phyloP scores from a whole-genome alignment of 2,329 filamentous ascomycete genomes.

The Clarireedia paspali region DNA sequence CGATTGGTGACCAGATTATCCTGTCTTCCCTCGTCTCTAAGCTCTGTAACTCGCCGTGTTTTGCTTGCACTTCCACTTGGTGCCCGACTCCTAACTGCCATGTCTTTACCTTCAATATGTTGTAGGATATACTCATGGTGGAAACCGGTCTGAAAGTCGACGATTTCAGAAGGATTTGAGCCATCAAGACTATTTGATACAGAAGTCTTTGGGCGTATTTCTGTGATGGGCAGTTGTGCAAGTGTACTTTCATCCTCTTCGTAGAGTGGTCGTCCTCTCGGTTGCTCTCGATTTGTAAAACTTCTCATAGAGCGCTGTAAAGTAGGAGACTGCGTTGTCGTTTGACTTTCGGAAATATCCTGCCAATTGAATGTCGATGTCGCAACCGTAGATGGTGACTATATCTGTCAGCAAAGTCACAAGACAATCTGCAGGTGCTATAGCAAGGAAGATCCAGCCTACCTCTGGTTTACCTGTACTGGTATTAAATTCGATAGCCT shows the following conservation, averaged over 20 bases:
- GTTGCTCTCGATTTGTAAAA: background rate
- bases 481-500: background rate
- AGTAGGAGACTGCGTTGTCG: background rate
- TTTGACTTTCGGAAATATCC: constrained; percentile 12
- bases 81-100: constrained; percentile 12
- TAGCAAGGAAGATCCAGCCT: background rate
- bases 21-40: constrained; percentile 1
- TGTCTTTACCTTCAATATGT: constrained; percentile 11
- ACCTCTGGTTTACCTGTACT: constrained; percentile 1
- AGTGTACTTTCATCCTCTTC: constrained; percentile 7
- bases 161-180: constrained; percentile 16
- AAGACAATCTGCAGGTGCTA: background rate
- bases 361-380: constrained; percentile 18
- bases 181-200: constrained; percentile 19
- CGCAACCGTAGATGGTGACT: constrained; percentile 7
- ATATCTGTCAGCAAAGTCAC: background rate
- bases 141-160: constrained; percentile 23
- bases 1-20: background rate
- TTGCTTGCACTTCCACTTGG: constrained; percentile 7
- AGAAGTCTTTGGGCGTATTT: background rate
- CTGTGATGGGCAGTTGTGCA: background rate
- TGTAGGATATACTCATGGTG: constrained; percentile 12
- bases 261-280: background rate
- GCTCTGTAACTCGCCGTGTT: constrained; percentile 7
- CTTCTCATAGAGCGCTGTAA: background rate